Conservation (phyloP, 192 early-diverging fungal species). For the Coemansia sp. region DNA sequence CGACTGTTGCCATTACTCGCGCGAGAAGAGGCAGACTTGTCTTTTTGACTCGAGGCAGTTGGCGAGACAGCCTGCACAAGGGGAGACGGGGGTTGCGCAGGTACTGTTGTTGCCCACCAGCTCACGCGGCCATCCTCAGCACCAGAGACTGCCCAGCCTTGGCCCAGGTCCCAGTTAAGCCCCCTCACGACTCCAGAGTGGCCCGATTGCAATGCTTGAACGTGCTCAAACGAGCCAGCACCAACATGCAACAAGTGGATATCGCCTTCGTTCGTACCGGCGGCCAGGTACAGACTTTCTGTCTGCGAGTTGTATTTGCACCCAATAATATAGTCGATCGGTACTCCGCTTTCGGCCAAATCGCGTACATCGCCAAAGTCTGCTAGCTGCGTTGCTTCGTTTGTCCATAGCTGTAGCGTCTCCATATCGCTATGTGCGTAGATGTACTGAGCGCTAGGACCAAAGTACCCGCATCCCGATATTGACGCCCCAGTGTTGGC, state of each 20-base stretch:
- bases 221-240: constrained; percentile 71
- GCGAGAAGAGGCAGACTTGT: neutral
- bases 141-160: constrained; percentile 67
- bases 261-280: constrained; percentile 76
- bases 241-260: constrained; percentile 83
- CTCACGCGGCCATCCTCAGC: constrained; percentile 80
- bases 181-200: constrained; percentile 89
- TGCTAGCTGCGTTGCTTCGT: constrained; percentile 50
- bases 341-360: constrained; percentile 42
- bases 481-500: constrained; percentile 84
- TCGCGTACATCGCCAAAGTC: constrained; percentile 87
- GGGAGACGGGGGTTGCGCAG: neutral
- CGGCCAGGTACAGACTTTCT: constrained; percentile 76
- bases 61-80: neutral
- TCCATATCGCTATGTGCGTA: constrained; percentile 91
- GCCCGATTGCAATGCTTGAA: constrained; percentile 74
- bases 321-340: constrained; percentile 83
- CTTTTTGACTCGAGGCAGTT: constrained; percentile 7
- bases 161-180: constrained; percentile 68
- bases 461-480: constrained; percentile 89
- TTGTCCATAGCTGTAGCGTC: constrained; percentile 81
- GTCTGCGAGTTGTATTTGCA: constrained; percentile 70
- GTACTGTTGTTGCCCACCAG: constrained; percentile 60
- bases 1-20: constrained; percentile 9
- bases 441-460: constrained; percentile 84